Percentiles rank a stretch among this genome's conserved stretches.
These are phyloP conservation scores for Arachnomyces sp. DNA, from an alignment of 2,329 filamentous ascomycete species.

Conservation along the genomic window DNA sequence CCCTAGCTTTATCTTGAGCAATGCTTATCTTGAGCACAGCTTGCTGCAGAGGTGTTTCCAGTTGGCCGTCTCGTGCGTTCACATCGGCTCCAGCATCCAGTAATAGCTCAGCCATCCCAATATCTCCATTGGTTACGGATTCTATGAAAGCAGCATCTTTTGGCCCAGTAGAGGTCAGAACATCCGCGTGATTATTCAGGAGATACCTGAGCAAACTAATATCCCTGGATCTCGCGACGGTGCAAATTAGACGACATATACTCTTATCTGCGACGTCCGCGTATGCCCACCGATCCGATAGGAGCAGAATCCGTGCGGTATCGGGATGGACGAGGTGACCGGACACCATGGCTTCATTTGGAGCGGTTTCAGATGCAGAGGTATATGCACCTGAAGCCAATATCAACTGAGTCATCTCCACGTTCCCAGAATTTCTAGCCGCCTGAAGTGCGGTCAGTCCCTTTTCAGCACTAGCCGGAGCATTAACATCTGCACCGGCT, in stretches of 20 bases:
- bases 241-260: too few species aligned
- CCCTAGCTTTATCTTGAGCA: conserved; percentile 8
- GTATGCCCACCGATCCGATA: too few species aligned
- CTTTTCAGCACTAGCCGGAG: conserved; percentile 3
- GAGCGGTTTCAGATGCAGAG: too few species aligned
- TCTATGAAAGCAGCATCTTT: conserved; percentile 18
- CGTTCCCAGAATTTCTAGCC: conserved; percentile 10
- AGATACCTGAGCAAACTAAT: too few species aligned
- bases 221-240: too few species aligned
- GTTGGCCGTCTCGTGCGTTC: too few species aligned
- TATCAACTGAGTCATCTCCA: conserved; percentile 10
- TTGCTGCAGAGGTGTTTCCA: too few species aligned
- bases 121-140: conserved; percentile 10
- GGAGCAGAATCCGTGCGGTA: too few species aligned
- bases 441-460: conserved; percentile 19
- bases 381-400: too few species aligned
- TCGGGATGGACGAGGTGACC: too few species aligned
- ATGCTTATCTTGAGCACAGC: conserved; percentile 7
- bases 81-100: not conserved
- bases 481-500: conserved; percentile 14
- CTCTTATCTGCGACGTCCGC: too few species aligned
- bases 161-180: conserved; percentile 3
- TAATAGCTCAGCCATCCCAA: conserved; percentile 6
- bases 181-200: conserved; percentile 1
- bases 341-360: too few species aligned